These are phyloP conservation scores for Aspergillus egyptiacus DNA, from an alignment of 495 filamentous ascomycete species.

Conservation along the genomic window DNA sequence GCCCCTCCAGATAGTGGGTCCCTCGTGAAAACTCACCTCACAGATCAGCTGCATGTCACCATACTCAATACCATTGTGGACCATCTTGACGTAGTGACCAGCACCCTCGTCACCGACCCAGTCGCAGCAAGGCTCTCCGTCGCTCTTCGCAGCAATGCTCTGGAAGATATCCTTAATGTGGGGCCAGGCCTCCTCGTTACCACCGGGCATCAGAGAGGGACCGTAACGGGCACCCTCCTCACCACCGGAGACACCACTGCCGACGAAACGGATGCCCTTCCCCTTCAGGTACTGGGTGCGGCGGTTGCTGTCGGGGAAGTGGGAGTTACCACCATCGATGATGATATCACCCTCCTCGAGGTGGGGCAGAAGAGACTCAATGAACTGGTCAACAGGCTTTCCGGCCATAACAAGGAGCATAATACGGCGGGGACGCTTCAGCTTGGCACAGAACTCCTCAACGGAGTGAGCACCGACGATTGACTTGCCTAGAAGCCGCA, in stretches of 20 bases:
- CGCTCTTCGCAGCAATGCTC: constrained; percentile 93
- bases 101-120: constrained; percentile 99
- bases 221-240: constrained; percentile 98
- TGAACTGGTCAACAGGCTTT: constrained; percentile 97
- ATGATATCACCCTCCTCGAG: constrained; percentile 94
- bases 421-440: constrained; percentile 91
- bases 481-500: constrained; percentile 60
- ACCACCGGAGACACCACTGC: constrained; percentile 95
- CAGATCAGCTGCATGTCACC: constrained; percentile 99
- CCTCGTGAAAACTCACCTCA: constrained; percentile 69
- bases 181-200: constrained; percentile 96
- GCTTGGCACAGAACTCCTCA: constrained; percentile 88
- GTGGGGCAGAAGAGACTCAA: constrained; percentile 86
- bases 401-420: constrained; percentile 99
- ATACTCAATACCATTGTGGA: constrained; percentile 99
- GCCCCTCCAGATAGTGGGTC: too few relatives aligned
- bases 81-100: constrained; percentile 99
- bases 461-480: constrained; percentile 90
- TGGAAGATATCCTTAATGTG: constrained; percentile 99
- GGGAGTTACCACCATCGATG: constrained; percentile 98
- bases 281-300: constrained; percentile 73
- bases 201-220: constrained; percentile 96
- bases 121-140: constrained; percentile 94
- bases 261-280: constrained; percentile 95
- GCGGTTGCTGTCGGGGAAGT: constrained; percentile 98